Base-by-base conservation (phyloP, 352 stramenopile genomes). In the Phytophthora agathidicida region DNA sequence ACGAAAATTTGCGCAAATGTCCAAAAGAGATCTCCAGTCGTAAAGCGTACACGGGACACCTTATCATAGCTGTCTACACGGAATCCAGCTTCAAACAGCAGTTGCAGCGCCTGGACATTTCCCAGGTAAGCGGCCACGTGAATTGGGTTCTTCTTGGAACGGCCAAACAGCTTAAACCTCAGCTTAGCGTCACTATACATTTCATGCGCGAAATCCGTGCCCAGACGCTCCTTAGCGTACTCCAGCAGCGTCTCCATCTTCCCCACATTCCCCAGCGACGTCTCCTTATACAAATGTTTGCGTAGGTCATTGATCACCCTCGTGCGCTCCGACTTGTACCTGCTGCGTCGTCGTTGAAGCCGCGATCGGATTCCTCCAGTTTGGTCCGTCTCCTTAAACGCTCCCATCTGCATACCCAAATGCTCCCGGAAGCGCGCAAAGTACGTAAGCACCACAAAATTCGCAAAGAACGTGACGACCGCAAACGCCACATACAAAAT, bases 401-500 rank as follows among this genome's bases (percentile, higher is more conserved):
- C 86, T 7, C 86, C 86, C 9, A 94, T 68, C 54, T 92, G 83
- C 86, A 93, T 92, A 60, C 89, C 91, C 46, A 94, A 56, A 46
- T 94, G 86, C 60, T 95, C 86, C 27, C 86, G 80, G 66, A 95
- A 95, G 9, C 83, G 86, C 17, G 83, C 78, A 60, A 93, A 95
- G 57, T 87, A 88, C 33, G 75, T 86, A 37, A 95, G 65, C 53
- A 89, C 76, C 16, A 89, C 48, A 19, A 91, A 84, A n/a, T 80
- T 76, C 27, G 57, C 60, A 20, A 88, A 49, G 50, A 81, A 92
- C 23, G 64, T 77, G 9, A 87, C 35, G 14, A 86, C 56, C 0
- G 77, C 81, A 17, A 71, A 71, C 19, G 73, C 17, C 5, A 75
- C 58, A 55, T 87, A 94, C 16, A 75, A 19, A 43, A 79, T 72